Base-by-base conservation (phyloP, 2,329 filamentous ascomycete species). In the Sarocladium kiliense region DNA sequence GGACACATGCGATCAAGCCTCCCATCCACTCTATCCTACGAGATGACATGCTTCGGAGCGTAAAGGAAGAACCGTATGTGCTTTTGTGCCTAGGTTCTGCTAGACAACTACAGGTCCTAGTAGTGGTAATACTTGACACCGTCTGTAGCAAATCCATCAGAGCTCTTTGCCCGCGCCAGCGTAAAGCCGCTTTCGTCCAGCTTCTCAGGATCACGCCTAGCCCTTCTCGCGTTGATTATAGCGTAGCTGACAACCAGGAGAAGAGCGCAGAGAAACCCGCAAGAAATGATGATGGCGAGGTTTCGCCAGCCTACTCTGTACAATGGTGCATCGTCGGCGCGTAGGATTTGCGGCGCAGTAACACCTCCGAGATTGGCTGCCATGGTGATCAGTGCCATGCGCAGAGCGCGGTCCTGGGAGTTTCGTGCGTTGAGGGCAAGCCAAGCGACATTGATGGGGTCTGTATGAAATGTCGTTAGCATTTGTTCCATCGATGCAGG, bases 251-350 rank as follows among this genome's bases (percentile, higher is more conserved):
- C 37, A 11, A 41, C 37, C 37, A 41, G 37, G n/a, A 41, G 10
- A 12, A 41, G 10, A 12, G 37, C 37, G 37, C 37, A 41, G 11
- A 41, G n/a, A n/a, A 41, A 41, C 6, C 37, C 37, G n/a, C 37
- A 41, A n/a, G 37, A 10, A 27, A 75, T 74, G 41, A 69, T 70
- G 56, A 79, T 66, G 23, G 66, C 71, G 62, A 81, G 37, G 37
- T 41, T 41, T n/a, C 37, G 21, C 41, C 41, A 83, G 1, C 72
- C 79, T 16, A 76, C 72, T 19, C 18, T 9, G 16, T 39, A 39
- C 6, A 39, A 19, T 16, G 36, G 36, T n/a, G 7, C 16, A n/a
- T 39, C 36, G 5, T 39, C 12, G 7, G 36, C 36, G 7, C n/a
- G 36, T 6, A 39, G n/a, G 12, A 39, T 16, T 16, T 39, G 36